Evolutionary conservation across 306 rosid genomes (phyloP), one percentile per base, ranked within the genome.

Genomic region (Prunus padus): DNA sequence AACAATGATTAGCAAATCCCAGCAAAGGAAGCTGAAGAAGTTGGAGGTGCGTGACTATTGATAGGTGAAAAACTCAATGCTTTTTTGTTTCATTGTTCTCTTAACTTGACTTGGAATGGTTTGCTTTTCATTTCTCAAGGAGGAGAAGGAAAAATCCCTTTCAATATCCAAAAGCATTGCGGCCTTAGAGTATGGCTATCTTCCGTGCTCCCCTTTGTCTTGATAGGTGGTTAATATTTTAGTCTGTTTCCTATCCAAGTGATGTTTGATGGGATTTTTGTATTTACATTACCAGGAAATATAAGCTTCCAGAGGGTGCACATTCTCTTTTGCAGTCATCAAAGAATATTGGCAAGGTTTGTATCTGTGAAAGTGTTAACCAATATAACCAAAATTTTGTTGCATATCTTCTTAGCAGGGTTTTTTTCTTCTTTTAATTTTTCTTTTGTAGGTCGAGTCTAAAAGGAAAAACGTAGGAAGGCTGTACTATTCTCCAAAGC

Each of bases 251-350:
- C 19, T 2, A 45, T 69, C 49, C 8, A 47, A 12, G 16, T 26
- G 23, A 52, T 85, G 63, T 22, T 22, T 80, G 45, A 77, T 50
- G 26, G 63, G 45, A 30, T 49, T 56, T 57, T 31, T 77, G 73
- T 60, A 8, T 72, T 52, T 69, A 25, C 40, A 44, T 65, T 71
- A 71, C 40, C 90, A 93, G 98, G 81, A 88, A 85, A 75, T 88
- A 82, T 82, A 71, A 83, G 72, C 84, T 93, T 84, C 92, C 97
- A 7, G 98, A 91, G 73, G 79, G 74, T 26, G 93, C 89, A 44
- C 83, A 78, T 89, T 83, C 86, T 56, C 97, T 89, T 87, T 78
- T 93, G 79, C 90, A 80, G 67, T 90, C 97, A 30, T 78, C 93
- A 10, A 67, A 81, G 59, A 82, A 81, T 51, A 89, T 91, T 64